phyloP scores from a whole-genome alignment of 768 basidiomycete genomes.

The Mycena amicta region DNA sequence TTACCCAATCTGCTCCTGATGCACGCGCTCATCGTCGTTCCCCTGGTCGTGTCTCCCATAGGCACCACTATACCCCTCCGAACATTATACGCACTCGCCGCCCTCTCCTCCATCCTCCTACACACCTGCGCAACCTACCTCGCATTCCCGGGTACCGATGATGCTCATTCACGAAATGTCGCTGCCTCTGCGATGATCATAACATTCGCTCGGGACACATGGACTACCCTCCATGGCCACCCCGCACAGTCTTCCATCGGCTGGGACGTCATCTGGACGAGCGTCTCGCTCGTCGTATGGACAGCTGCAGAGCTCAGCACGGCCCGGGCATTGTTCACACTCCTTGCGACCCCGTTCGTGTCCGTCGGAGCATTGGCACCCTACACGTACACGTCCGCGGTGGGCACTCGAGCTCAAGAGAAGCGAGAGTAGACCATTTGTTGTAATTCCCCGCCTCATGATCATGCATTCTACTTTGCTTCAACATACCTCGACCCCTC shows the following conservation, averaged over 20 bases:
- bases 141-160: no score
- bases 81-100: conserved; percentile 41
- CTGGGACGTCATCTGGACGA: conserved; percentile 66
- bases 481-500: conserved; percentile 6
- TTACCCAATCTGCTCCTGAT: conserved; percentile 61
- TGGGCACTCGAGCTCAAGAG: no score
- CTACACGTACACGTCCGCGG: no score
- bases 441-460: no score
- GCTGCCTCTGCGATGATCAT: background rate
- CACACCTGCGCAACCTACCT: conserved; percentile 36
- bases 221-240: conserved; percentile 47
- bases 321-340: background rate
- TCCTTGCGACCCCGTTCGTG: background rate
- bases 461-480: no score
- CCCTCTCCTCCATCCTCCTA: conserved; percentile 33
- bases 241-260: conserved; percentile 68
- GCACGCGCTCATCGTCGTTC: conserved; percentile 58
- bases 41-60: conserved; percentile 34
- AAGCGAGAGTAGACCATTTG: no score
- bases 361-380: no score
- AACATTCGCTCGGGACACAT: conserved; percentile 32
- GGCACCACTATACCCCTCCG: conserved; percentile 25
- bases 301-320: background rate
- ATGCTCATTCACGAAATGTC: no score
- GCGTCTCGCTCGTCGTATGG: conserved; percentile 44